These are phyloP conservation scores for Urochloa ruziziensis DNA, from an alignment of 176 grass and related monocot species.

Conservation along the genomic window DNA sequence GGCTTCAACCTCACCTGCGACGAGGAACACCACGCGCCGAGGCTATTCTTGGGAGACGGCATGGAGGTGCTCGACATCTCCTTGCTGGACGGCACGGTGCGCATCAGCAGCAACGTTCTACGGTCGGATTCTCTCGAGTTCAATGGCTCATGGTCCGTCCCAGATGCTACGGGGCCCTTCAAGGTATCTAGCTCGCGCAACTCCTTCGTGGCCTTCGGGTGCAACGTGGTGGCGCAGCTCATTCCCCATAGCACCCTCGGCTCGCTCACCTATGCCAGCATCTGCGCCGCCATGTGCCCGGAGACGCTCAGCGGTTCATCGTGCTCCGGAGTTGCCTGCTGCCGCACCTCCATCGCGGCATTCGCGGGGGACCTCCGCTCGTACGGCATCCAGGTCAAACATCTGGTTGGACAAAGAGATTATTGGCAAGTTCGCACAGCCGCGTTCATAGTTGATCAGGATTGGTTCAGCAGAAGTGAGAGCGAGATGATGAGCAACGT, in stretches of 20 bases:
- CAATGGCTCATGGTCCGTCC: background rate
- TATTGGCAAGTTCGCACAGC: too few relatives aligned
- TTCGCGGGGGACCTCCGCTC: background rate
- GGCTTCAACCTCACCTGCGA: slow-evolving; percentile 39
- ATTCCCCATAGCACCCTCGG: background rate
- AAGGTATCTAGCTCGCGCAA: background rate
- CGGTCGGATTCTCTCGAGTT: background rate
- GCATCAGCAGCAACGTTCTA: background rate
- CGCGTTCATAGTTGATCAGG: too few relatives aligned
- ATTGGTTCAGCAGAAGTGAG: too few relatives aligned
- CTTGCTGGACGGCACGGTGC: slow-evolving; percentile 3
- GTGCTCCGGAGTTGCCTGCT: slow-evolving; percentile 19
- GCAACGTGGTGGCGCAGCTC: background rate
- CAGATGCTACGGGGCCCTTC: background rate
- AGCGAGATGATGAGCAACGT: too few relatives aligned
- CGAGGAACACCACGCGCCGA: background rate
- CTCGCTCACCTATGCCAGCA: background rate
- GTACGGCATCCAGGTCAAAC: background rate
- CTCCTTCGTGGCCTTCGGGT: slow-evolving; percentile 5
- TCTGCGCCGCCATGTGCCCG: background rate
- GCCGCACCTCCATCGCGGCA: slow-evolving; percentile 5
- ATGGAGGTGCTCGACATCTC: slow-evolving; percentile 21
- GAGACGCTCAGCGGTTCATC: background rate
- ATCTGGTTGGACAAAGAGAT: too few relatives aligned
- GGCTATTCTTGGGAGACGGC: background rate